Percentiles rank a stretch among this genome's conserved stretches.
These are phyloP conservation scores for Penicillium ucsense DNA, from an alignment of 495 filamentous ascomycete species.

Conservation along the genomic window DNA sequence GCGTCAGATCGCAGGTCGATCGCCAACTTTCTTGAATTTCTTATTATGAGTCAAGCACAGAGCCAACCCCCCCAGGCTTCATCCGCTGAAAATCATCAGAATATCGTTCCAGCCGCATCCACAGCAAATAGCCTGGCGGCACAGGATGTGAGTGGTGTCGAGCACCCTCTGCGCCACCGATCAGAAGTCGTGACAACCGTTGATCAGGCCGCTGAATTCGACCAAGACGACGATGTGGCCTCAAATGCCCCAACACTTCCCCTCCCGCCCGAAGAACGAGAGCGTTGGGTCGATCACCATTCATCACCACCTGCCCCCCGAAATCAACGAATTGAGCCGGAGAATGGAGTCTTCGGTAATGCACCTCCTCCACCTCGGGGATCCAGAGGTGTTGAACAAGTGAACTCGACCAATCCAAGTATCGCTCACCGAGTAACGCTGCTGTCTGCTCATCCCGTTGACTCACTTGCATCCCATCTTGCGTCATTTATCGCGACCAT, in stretches of 20 bases:
- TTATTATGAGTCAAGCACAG: constrained; percentile 25
- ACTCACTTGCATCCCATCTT: constrained; percentile 36
- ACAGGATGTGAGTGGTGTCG: constrained; percentile 6
- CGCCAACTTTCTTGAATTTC: constrained; percentile 27
- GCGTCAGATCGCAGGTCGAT: constrained; percentile 22
- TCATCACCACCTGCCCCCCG: constrained; percentile 2
- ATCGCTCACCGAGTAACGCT: constrained; percentile 36
- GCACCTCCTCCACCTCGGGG: neutral
- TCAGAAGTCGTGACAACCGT: neutral
- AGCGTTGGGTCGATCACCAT: constrained; percentile 19
- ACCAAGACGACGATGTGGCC: constrained; percentile 4
- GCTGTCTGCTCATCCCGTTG: constrained; percentile 39
- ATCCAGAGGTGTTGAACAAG: constrained; percentile 9
- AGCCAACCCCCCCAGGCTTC: constrained; percentile 3
- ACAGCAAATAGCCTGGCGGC: constrained; percentile 9
- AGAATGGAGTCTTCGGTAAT: neutral
- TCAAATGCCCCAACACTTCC: constrained; percentile 14
- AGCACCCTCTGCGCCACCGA: constrained; percentile 2
- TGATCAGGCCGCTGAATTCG: neutral
- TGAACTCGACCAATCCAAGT: constrained; percentile 1
- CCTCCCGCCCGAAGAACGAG: constrained; percentile 28
- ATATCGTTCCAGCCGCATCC: neutral
- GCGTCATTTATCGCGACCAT: constrained; percentile 32
- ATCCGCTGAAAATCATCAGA: constrained; percentile 12
- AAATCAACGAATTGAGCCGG: neutral